A percentile compares a stretch with the other conserved stretches of the same genome.
Evolutionary conservation across 164 flowering plant species (phyloP).

Genomic region (Stephania cephalantha): DNA sequence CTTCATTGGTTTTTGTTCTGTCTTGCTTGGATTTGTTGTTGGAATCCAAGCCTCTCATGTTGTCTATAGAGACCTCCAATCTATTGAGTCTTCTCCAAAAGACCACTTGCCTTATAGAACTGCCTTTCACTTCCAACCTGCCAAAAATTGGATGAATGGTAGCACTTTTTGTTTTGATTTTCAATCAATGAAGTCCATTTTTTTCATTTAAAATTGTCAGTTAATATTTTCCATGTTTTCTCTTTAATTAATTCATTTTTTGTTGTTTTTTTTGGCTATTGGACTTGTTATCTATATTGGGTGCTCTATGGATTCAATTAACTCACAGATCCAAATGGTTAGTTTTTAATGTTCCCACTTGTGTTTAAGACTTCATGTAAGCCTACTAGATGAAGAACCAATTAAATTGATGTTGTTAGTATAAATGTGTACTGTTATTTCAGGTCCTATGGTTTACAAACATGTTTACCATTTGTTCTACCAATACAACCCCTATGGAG

Average conservation of each 20-base stretch:
- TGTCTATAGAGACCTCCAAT: conserved; percentile 11
- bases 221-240: too few species aligned
- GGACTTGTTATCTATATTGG: background rate
- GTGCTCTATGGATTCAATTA: conserved; percentile 2
- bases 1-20: background rate
- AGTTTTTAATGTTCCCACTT: conserved; percentile 12
- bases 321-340: conserved; percentile 38
- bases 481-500: conserved; percentile 66
- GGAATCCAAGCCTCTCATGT: conserved; percentile 18
- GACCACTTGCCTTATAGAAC: conserved; percentile 27
- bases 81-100: conserved; percentile 2
- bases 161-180: background rate
- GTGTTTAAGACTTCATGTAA: background rate
- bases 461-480: conserved; percentile 83
- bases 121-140: conserved; percentile 40
- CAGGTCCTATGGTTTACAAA: conserved; percentile 74
- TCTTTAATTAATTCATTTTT: background rate
- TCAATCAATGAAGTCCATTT: background rate
- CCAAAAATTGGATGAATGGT: conserved; percentile 50
- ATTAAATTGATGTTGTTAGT: background rate
- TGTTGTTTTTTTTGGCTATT: background rate
- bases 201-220: too few species aligned
- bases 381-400: background rate
- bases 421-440: background rate
- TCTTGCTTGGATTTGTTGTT: background rate